Base-by-base conservation (phyloP, 2,329 filamentous ascomycete species). In the Colletotrichum filicis region DNA sequence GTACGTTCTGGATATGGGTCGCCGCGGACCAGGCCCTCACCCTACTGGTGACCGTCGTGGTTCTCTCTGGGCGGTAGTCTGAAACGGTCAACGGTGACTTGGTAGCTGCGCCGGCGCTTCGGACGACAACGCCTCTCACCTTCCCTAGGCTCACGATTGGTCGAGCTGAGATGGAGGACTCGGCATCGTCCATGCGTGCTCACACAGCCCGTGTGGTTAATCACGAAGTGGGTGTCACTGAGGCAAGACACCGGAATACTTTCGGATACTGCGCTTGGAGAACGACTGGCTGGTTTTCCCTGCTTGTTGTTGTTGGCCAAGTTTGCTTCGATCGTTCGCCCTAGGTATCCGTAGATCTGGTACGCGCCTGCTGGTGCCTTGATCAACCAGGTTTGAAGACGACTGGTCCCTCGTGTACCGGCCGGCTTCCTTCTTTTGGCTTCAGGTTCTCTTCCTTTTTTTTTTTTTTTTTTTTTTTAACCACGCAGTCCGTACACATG, bases 1-100 rank as follows among this genome's bases (percentile, higher is more conserved):
- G 30, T 28, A 12, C 35, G 35, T 26, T 24, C 53, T 37, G n/a
- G 16, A 22, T 42, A 63, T 70, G 60, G 67, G 58, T 62, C 58
- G 42, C 61, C 53, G 19, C 8, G 16, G 52, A 22, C 53, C 26
- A 46, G 55, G 53, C 30, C 30, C 24, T 26, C 55, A 55, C 42
- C 61, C 42, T 26, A 16, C 52, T 19, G 61, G 61, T 66, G 8
- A 30, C 37, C 61, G n/a, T 56, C 16, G 55, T 37, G 5, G 35
- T 60, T 35, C 37, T 57, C 26, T n/a, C 42, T 49, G 42, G 42
- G 8, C 19, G 42, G 42, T 28, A 19, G 26, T 35, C 42, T 66
- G 46, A 71, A 71, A 71, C 68, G 63, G 62, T 66, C 62, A 46
- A 71, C 30, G 56, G 56, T 56, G 46, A 24, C 58, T 55, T 46